These are phyloP conservation scores for Ophiostoma piceae DNA, from an alignment of 2,329 filamentous ascomycete genomes.

Conservation along the genomic window DNA sequence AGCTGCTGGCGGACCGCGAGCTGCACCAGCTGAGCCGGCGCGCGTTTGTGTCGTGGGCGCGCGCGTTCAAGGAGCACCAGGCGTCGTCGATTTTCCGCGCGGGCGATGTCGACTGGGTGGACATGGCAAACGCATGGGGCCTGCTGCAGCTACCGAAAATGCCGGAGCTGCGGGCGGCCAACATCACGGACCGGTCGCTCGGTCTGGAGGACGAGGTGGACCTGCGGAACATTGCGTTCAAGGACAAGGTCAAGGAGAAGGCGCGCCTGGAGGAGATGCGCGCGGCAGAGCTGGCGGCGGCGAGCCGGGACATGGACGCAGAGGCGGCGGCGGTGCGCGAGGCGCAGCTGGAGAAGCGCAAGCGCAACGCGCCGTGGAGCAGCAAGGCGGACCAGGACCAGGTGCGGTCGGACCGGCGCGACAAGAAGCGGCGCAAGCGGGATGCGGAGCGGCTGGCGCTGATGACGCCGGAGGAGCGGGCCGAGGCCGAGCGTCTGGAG, in stretches of 20 bases:
- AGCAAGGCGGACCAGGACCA: slow-evolving; percentile 63
- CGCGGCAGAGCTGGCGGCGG: slow-evolving; percentile 42
- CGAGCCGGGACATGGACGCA: slow-evolving; percentile 33
- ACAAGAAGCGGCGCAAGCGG: slow-evolving; percentile 38
- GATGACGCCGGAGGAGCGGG: slow-evolving; percentile 67
- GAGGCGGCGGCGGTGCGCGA: slow-evolving; percentile 37
- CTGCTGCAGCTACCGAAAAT: slow-evolving; percentile 83
- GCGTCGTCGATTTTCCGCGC: slow-evolving; percentile 87
- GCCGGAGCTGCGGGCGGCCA: slow-evolving; percentile 73
- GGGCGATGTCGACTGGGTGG: slow-evolving; percentile 75
- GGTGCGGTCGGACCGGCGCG: slow-evolving; percentile 42
- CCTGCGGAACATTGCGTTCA: slow-evolving; percentile 64
- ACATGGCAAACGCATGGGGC: slow-evolving; percentile 77
- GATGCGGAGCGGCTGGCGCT: slow-evolving; percentile 58
- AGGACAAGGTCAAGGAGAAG: slow-evolving; percentile 65
- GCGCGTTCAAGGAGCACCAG: slow-evolving; percentile 85
- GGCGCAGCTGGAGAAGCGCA: slow-evolving; percentile 42
- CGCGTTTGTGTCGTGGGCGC: slow-evolving; percentile 89
- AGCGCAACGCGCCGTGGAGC: slow-evolving; percentile 67
- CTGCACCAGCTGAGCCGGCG: slow-evolving; percentile 83
- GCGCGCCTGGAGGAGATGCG: slow-evolving; percentile 52
- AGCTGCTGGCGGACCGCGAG: slow-evolving; percentile 53
- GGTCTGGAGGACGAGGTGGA: slow-evolving; percentile 58
- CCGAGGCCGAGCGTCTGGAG: slow-evolving; percentile 58
- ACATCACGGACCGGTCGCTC: slow-evolving; percentile 61